phyloP scores from a whole-genome alignment of 1,139 yeast genomes.

The Lodderomyces orthopsilosis region DNA sequence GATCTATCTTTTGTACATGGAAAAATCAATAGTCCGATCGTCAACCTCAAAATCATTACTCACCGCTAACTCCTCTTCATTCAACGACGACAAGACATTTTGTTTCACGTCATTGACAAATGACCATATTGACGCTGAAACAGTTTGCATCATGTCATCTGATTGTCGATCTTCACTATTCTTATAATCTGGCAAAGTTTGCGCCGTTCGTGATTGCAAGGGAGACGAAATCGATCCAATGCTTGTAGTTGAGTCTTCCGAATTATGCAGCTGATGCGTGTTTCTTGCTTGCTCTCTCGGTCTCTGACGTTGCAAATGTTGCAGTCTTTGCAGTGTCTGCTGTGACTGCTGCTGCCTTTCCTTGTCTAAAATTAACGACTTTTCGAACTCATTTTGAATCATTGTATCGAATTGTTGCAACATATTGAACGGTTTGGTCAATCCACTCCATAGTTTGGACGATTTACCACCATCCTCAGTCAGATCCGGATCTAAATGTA shows the following conservation, averaged over 20 bases:
- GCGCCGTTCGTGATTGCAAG: slow-evolving; percentile 13
- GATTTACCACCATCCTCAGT: slow-evolving; percentile 9
- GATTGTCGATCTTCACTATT: slow-evolving; percentile 8
- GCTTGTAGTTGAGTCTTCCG: slow-evolving; percentile 11
- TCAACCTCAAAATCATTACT: slow-evolving; percentile 14
- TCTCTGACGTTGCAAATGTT: neutral
- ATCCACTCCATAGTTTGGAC: slow-evolving; percentile 31
- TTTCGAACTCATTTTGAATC: slow-evolving; percentile 65
- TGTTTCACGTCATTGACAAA: slow-evolving; percentile 44
- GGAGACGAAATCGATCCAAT: slow-evolving; percentile 19
- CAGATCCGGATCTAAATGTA: neutral
- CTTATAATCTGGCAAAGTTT: slow-evolving; percentile 4
- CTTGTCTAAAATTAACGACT: slow-evolving; percentile 29
- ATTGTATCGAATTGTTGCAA: slow-evolving; percentile 68
- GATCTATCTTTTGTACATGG: slow-evolving; percentile 21
- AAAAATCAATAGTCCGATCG: slow-evolving; percentile 26
- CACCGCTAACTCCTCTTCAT: slow-evolving; percentile 24
- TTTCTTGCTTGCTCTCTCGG: neutral
- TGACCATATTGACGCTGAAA: slow-evolving; percentile 45
- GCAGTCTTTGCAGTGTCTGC: slow-evolving; percentile 1
- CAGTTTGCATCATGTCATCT: slow-evolving; percentile 43
- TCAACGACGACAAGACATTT: slow-evolving; percentile 36
- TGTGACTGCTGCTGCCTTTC: slow-evolving; percentile 1
- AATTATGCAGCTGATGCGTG: slow-evolving; percentile 20
- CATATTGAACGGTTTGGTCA: slow-evolving; percentile 55